Base-by-base conservation (phyloP, 2,329 filamentous ascomycete genomes). In the Aspergillus sp. region DNA sequence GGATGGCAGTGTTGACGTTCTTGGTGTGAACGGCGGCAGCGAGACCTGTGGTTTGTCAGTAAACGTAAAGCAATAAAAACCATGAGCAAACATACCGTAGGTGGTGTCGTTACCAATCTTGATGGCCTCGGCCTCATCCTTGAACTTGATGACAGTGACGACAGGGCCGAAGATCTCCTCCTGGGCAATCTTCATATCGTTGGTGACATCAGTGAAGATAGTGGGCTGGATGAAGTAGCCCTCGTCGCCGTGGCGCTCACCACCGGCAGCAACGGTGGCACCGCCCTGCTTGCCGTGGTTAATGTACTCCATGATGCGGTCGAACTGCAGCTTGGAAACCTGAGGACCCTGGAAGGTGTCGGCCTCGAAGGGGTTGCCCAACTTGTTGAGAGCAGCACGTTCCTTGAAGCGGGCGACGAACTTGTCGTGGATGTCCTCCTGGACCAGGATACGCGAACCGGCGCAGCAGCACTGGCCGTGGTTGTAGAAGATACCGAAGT, bases 181-280 rank as follows among this genome's bases (percentile, higher is more conserved):
- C 56, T 79, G 77, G 74, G 86, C 83, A 53, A 90, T 85, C 62
- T 81, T 80, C 65, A 86, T 85, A 61, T 79, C 68, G 26, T 82
- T 73, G 43, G 74, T 80, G 57, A 91, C 88, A 63, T 88, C 82
- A 70, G 79, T 83, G 78, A 77, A 89, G 72, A 93, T 89, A 62
- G 67, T 93, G 36, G 88, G 88, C 77, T 91, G 77, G 70, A 93
- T 90, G 75, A 90, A 93, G 79, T 86, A 93, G 49, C 86, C 86
- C 77, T 89, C 85, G 58, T 76, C 69, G 49, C 87, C 87, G 67
- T 83, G 84, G 54, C 82, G 82, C 65, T 84, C 83, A 60, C 82
- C 82, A 54, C 82, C 82, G 40, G 73, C 76, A 59, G 82, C 79
- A 51, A 90, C 64, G 35, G 68, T 83, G 44, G 82, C 82, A 60